phyloP scores from a whole-genome alignment of 2,329 filamentous ascomycete species.

The Diaporthe eres region DNA sequence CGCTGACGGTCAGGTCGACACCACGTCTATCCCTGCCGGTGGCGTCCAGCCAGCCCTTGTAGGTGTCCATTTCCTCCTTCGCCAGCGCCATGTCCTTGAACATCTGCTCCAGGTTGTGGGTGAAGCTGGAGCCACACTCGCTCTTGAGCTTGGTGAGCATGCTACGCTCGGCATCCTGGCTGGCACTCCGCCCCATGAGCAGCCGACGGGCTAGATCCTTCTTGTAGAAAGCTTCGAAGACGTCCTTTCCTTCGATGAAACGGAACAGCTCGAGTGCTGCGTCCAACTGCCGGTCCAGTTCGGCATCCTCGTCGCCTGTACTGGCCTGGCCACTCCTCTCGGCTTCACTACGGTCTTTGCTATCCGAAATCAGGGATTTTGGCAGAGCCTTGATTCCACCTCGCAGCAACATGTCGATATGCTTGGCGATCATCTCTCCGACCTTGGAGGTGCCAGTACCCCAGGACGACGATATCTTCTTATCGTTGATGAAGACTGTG shows the following conservation, averaged over 20 bases:
- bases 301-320: constrained; percentile 88
- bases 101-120: constrained; percentile 98
- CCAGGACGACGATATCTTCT: constrained; percentile 79
- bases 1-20: constrained; percentile 86
- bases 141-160: constrained; percentile 94
- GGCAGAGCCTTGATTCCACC: constrained; percentile 90
- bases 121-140: constrained; percentile 95
- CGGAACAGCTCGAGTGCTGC: constrained; percentile 95
- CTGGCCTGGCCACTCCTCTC: constrained; percentile 75
- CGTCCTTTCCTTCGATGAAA: constrained; percentile 96
- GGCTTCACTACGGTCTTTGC: constrained; percentile 68
- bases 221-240: constrained; percentile 99
- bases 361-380: constrained; percentile 74
- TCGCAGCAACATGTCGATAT: constrained; percentile 90
- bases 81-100: constrained; percentile 98
- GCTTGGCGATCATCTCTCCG: constrained; percentile 98
- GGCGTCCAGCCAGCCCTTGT: constrained; percentile 77
- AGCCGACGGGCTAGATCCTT: constrained; percentile 92
- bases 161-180: constrained; percentile 93
- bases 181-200: constrained; percentile 92
- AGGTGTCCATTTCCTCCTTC: constrained; percentile 92
- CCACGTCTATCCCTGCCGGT: constrained; percentile 59
- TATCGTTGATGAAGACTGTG: constrained; percentile 92
- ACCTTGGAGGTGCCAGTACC: constrained; percentile 91
- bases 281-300: constrained; percentile 92